Evolutionary conservation across 2,329 filamentous ascomycete genomes (phyloP), one percentile per base, ranked within the genome.

Genomic region (Septoria linicola): DNA sequence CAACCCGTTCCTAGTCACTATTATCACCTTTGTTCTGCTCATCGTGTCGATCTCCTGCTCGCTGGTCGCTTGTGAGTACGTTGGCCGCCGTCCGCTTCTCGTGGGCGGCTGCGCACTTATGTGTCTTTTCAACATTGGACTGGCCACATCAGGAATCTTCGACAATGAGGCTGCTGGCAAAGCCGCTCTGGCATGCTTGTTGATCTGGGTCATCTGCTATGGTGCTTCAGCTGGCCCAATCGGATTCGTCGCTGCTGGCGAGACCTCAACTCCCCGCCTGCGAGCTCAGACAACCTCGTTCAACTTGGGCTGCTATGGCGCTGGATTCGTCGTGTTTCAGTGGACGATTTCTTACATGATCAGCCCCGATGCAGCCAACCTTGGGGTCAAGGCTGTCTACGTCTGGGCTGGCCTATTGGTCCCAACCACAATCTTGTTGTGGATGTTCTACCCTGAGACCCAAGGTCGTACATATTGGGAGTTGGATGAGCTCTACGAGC

Each of bases 1-100:
- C 23, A 51, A 57, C 31, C 54, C 54, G 1, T 57, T 57, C 41
- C 14, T 54, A 32, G 54, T 57, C 27, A 57, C 51, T 1, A 57
- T 72, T 42, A 62, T 68, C 20, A 70, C 66, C n/a, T 49, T 67
- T 25, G 62, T 72, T 7, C 63, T 73, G 16, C 59, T 72, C 23
- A 55, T 73, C 37, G 68, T 71, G 8, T 72, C 54, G 11, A 57
- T 57, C 30, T 57, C 45, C 16, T 48, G 42, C 27, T 57, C 54
- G 10, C 23, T 57, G 34, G 20, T 54, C 27, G 54, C 51, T 8
- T 57, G 54, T 45, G 54, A 54, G 25, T 45, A 54, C 14, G 47
- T 57, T 8, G 51, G 54, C 16, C 54, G 54, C 8, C 40, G 51
- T 16, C 54, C 54, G 30, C 48, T 57, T 10, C 54, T 57, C 13